Percentiles rank a stretch among this genome's conserved stretches.
Conservation (phyloP, 2,329 filamentous ascomycete species). For the Penicillium sp. region DNA sequence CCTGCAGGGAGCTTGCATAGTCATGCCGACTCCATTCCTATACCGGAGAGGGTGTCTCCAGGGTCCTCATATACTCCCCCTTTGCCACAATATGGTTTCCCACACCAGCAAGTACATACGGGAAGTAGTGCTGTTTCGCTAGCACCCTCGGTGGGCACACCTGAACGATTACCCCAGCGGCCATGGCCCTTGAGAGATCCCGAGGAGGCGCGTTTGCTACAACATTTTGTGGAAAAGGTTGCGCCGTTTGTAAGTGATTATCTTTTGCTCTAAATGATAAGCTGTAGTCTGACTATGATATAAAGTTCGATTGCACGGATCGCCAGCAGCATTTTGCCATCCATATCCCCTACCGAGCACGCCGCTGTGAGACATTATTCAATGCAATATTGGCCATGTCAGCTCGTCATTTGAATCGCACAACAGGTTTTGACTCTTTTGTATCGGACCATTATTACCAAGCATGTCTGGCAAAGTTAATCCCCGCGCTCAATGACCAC, state of each 20-base stretch:
- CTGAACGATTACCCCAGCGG: background rate
- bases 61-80: background rate
- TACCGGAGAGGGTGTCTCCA: background rate
- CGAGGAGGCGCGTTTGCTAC: constrained; percentile 17
- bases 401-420: constrained; percentile 43
- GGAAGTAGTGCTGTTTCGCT: background rate
- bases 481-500: constrained; percentile 40
- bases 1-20: background rate
- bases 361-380: constrained; percentile 33
- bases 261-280: background rate
- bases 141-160: background rate
- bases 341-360: constrained; percentile 23
- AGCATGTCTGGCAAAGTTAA: constrained; percentile 40
- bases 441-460: constrained; percentile 45
- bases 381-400: constrained; percentile 45
- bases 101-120: background rate
- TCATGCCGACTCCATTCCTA: background rate
- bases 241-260: constrained; percentile 16
- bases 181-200: constrained; percentile 21
- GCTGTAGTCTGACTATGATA: background rate
- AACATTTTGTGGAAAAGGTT: constrained; percentile 21
- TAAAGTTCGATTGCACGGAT: constrained; percentile 28
- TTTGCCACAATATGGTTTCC: background rate
- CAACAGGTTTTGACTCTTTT: constrained; percentile 38
- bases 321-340: constrained; percentile 26